A percentile compares a stretch with the other conserved stretches of the same genome.
Conservation (phyloP, 2,329 filamentous ascomycete species). For the Trichophyton verrucosum region DNA sequence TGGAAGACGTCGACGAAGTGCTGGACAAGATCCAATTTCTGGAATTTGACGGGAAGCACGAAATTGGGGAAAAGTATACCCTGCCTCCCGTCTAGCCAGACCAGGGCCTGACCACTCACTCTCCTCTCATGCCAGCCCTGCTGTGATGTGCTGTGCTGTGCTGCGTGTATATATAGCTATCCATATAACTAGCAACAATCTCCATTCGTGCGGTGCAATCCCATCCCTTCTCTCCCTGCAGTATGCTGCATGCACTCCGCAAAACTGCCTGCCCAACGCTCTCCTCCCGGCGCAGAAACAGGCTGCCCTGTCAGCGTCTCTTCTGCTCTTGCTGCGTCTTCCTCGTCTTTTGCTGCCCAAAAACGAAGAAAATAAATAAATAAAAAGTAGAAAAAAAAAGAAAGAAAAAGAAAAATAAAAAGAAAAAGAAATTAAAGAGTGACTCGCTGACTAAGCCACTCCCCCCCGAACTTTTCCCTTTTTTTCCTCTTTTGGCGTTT, state of each 20-base stretch:
- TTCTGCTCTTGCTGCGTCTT: not conserved
- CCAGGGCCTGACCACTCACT: no score
- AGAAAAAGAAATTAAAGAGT: not conserved
- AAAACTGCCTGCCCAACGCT: not conserved
- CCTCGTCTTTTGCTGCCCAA: not conserved
- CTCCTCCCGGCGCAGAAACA: not conserved
- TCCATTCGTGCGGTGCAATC: not conserved
- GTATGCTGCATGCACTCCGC: not conserved
- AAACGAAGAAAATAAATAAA: not conserved
- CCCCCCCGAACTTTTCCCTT: not conserved
- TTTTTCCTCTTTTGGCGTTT: not conserved
- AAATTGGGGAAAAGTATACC: not conserved
- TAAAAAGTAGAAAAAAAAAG: not conserved
- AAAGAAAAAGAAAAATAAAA: not conserved
- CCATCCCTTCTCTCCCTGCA: not conserved
- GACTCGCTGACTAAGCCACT: not conserved
- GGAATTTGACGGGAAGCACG: slow-evolving; percentile 3
- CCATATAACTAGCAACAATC: not conserved
- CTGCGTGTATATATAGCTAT: not conserved
- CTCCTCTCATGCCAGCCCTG: not conserved
- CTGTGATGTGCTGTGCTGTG: not conserved
- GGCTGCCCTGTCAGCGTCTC: not conserved
- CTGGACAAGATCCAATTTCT: slow-evolving; percentile 3
- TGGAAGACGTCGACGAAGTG: slow-evolving; percentile 6
- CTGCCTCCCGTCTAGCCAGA: not conserved